Evolutionary conservation across 192 early-diverging fungal species (phyloP).

Genomic region (Podila horticola): DNA sequence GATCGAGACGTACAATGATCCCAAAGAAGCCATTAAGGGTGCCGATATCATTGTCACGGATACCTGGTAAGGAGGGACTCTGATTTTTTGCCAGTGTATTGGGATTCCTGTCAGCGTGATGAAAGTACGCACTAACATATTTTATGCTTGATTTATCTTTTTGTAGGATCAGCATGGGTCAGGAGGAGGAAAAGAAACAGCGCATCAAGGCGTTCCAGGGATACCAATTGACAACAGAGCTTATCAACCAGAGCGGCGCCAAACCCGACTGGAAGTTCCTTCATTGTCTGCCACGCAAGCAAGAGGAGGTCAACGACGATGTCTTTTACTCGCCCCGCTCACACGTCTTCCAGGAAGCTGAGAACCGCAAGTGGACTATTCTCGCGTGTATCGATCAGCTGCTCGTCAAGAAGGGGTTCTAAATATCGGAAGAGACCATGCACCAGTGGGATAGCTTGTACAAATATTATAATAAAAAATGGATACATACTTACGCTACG

Average conservation of each 20-base stretch:
- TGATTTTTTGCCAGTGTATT: too few relatives aligned
- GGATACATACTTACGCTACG: neutral
- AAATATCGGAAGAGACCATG: neutral
- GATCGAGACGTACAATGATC: conserved; percentile 70
- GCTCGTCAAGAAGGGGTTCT: conserved; percentile 67
- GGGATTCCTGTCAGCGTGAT: neutral
- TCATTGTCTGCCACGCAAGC: conserved; percentile 98
- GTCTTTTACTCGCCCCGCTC: conserved; percentile 94
- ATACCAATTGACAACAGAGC: conserved; percentile 88
- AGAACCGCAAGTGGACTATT: conserved; percentile 99
- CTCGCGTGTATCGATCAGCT: conserved; percentile 82
- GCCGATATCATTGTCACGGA: conserved; percentile 97
- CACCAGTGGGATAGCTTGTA: neutral
- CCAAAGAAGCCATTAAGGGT: conserved; percentile 78
- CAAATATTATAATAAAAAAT: neutral
- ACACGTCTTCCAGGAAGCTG: conserved; percentile 95
- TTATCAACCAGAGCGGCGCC: conserved; percentile 82
- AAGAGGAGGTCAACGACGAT: conserved; percentile 97
- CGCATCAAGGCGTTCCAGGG: conserved; percentile 85
- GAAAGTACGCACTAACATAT: neutral
- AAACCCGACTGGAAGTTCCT: conserved; percentile 95
- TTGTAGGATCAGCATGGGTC: conserved; percentile 92
- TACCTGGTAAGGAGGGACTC: conserved; percentile 80
- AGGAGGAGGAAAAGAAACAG: conserved; percentile 90
- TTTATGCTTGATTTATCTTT: neutral